Base-by-base conservation (phyloP, 176 grass and related monocot species). In the Ensete glaucum region DNA sequence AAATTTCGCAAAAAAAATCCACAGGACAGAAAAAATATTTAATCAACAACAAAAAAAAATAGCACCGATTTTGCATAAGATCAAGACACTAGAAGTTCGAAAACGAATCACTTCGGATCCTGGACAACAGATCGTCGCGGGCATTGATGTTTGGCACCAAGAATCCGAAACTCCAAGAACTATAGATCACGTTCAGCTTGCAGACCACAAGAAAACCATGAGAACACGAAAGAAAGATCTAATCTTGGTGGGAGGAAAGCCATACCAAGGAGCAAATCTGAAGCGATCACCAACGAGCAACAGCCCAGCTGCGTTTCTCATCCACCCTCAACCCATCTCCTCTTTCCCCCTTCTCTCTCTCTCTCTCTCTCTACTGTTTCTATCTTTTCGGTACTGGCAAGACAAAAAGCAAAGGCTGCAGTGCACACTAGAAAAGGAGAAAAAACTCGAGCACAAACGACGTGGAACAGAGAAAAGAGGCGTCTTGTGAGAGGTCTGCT, bases 321-420 rank as follows among this genome's bases (percentile, higher is more conserved):
- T 26, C 64, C 53, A 54, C 25, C n/a, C 77, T 79, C 77, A 59
- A 10, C 26, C 54, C 77, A 69, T 71, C 34, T 50, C 52, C 71
- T 17, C 17, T 19, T 4, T 14, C 17, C 27, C 23, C 24, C 24
- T 17, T 9, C 24, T 9, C 64, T 50, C 65, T 58, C 64, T 55
- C 52, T 66, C 6, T 22, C 11, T 51, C 10, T 49, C 24, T 50
- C 64, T 22, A 17, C 48, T 16, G 20, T 50, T 50, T 14, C 43
- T n/a, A 50, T 50, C 23, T 13, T 69, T 70, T 70, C 21, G 34
- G 43, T 12, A 50, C 48, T 70, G 9, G 17, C 19, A 19, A 50
- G 67, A 70, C 67, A 70, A 50, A 70, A 70, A 51, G 48, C 34
- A 70, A 70, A 50, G 48, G 17, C 17, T 11, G 24, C 64, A 67